These are phyloP conservation scores for Acanthamoeba castellanii DNA, from an alignment of 208 protist genomes.

Conservation along the genomic window DNA sequence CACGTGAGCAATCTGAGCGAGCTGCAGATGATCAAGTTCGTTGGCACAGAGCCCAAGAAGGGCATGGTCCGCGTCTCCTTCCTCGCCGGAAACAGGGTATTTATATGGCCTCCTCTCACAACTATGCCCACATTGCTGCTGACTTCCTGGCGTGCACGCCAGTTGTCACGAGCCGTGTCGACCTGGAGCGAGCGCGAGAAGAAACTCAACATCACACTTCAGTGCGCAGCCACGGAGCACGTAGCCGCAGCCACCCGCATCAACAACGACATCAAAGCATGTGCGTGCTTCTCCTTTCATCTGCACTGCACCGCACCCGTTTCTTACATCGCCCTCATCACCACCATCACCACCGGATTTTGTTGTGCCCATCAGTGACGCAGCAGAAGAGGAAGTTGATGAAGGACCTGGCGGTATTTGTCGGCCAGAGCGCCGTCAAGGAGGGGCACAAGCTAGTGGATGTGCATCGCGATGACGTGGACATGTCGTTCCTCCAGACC, in stretches of 20 bases:
- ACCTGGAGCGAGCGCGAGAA: slow-evolving; percentile 44
- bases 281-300: neutral
- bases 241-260: neutral
- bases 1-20: slow-evolving; percentile 76
- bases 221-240: neutral
- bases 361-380: neutral
- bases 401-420: slow-evolving; percentile 22
- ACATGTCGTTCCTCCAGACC: slow-evolving; percentile 25
- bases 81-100: slow-evolving; percentile 52
- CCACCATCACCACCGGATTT: neutral
- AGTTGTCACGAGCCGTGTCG: slow-evolving; percentile 24
- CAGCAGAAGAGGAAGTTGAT: slow-evolving; percentile 49
- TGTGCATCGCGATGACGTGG: slow-evolving; percentile 29
- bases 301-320: neutral
- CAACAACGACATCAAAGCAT: slow-evolving; percentile 34
- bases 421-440: neutral
- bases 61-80: slow-evolving; percentile 42
- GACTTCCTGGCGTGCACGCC: neutral
- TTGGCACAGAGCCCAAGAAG: slow-evolving; percentile 52
- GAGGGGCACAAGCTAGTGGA: slow-evolving; percentile 16
- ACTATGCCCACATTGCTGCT: neutral
- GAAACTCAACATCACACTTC: slow-evolving; percentile 14
- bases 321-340: neutral
- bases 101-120: neutral
- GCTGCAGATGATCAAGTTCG: slow-evolving; percentile 78